Conservation (phyloP, 2,329 filamentous ascomycete genomes). For the Colletotrichum sp. region DNA sequence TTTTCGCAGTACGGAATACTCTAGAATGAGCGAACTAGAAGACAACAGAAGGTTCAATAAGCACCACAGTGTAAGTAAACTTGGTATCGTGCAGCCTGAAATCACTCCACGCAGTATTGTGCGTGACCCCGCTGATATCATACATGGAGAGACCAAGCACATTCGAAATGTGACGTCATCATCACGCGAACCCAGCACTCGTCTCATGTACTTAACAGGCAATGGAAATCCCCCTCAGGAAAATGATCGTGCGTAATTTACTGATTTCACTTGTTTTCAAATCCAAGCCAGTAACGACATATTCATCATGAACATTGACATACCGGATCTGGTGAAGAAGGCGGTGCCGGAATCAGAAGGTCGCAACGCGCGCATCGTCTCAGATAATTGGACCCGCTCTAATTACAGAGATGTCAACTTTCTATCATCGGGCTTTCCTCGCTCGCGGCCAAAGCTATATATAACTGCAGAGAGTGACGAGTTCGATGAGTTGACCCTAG, state of each 20-base stretch:
- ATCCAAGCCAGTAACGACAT: background rate
- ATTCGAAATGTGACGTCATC: background rate
- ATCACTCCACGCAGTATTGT: no score
- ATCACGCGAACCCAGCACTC: background rate
- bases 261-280: background rate
- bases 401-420: slow-evolving; percentile 48
- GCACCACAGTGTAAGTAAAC: no score
- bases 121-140: background rate
- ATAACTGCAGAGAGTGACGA: slow-evolving; percentile 47
- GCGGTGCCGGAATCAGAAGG: slow-evolving; percentile 34
- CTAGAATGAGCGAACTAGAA: no score
- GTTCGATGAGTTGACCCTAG: slow-evolving; percentile 42
- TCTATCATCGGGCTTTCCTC: slow-evolving; percentile 44
- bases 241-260: rapidly evolving
- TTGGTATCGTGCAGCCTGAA: no score
- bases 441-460: slow-evolving; percentile 42
- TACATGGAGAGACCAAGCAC: background rate
- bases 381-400: slow-evolving; percentile 32
- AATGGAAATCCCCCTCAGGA: no score
- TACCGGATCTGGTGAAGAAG: slow-evolving; percentile 33
- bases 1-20: no score
- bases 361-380: slow-evolving; percentile 34
- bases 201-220: background rate
- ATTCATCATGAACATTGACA: slow-evolving; percentile 28
- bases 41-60: no score